Conservation (phyloP, 2,329 filamentous ascomycete species). For the Trichophyton verrucosum region DNA sequence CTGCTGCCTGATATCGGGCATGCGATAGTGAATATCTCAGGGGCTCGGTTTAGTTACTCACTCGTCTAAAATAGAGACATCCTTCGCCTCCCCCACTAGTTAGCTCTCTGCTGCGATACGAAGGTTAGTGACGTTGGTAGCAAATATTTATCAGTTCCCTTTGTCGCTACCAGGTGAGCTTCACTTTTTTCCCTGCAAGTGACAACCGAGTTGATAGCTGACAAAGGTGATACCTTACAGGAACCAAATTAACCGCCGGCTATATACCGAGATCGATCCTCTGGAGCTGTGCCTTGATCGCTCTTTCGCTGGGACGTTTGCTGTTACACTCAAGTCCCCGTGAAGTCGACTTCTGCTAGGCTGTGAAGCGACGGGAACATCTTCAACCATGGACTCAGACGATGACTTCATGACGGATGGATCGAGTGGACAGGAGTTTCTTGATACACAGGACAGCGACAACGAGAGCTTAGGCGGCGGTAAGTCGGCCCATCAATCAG, state of each 20-base stretch:
- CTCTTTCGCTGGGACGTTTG: background rate
- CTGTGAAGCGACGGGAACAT: constrained; percentile 16
- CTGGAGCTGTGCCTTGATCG: background rate
- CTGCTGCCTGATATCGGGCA: background rate
- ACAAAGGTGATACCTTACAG: background rate
- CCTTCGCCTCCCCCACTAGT: background rate
- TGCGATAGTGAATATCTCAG: no score
- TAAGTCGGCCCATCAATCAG: constrained; percentile 11
- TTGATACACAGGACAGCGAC: constrained; percentile 57
- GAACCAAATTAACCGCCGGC: no score
- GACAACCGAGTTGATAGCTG: background rate
- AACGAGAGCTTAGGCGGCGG: constrained; percentile 44
- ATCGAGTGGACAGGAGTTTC: constrained; percentile 58
- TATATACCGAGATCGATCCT: background rate
- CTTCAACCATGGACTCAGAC: constrained; percentile 74
- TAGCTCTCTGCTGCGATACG: background rate
- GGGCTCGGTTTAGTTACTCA: no score
- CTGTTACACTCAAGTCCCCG: background rate
- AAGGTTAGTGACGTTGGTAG: background rate
- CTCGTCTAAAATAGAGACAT: background rate
- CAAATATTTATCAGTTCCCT: no score
- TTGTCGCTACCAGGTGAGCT: background rate
- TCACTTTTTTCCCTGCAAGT: background rate
- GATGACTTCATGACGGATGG: constrained; percentile 81
- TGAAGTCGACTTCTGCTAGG: background rate